Evolutionary conservation across 1,284 basidiomycete species (phyloP), one percentile per base, ranked within the genome.

Genomic region (Cryptococcus sp.): DNA sequence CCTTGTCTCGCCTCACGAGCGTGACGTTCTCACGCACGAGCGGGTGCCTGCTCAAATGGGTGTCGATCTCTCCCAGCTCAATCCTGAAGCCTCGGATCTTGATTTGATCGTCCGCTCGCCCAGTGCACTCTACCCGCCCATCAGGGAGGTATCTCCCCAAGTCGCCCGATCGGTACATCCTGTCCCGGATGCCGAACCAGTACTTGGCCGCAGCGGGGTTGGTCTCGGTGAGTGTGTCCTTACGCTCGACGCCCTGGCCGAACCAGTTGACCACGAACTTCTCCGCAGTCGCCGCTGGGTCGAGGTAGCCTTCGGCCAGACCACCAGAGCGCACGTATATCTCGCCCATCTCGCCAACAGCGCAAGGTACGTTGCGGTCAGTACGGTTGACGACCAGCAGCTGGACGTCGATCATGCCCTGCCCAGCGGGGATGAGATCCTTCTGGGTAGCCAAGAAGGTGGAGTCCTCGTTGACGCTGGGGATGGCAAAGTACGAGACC

Each of bases 51-150:
- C 89, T 91, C 40, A 99, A 84, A 78, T 97, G 87, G 0, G 91
- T 97, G 76, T 99, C 96, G 65, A 99, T 98, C 79, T 99, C 96
- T 18, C 95, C 95, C 6, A 98, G 83, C 78, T 99, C 96, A 73
- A 99, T 98, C 37, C 96, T 84, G 86, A 99, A 99, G 7, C 96
- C 96, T 60, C 96, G 90, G 76, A 99, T 98, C 81, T 99, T 98
- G 79, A 99, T 91, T 76, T 99, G 96, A 73, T 98, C 96, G 73
- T 99, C 96, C 4, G 94, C 94, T 49, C 96, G 86, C 11, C 96
- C 96, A 0, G 91, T 95, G 77, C 96, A 98, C 75, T 98, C 96
- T 16, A 99, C 96, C 40, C 85, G 86, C 4, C 96, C 96, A 72
- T 91, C 85, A 1, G 96, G 91, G 33, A 91, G 81, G 78, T 98